Percentiles rank a stretch among this genome's conserved stretches.
Conservation (phyloP, 345 rosid species). For the Murraya koenigii region DNA sequence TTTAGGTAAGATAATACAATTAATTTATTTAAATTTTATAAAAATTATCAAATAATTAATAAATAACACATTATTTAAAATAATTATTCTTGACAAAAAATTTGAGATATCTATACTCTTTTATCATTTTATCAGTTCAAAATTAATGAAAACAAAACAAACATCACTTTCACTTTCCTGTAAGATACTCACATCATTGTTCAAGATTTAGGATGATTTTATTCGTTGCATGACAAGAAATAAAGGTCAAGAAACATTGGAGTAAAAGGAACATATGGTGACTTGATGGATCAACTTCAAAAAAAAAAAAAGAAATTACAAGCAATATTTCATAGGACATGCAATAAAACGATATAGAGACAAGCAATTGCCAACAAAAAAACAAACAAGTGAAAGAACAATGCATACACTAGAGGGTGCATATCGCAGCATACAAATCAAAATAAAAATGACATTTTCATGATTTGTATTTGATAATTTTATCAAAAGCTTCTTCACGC, state of each 20-base stretch:
- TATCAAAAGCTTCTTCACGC: too few species aligned
- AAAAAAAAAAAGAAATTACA: background rate
- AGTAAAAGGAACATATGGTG: background rate
- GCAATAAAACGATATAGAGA: constrained; percentile 5
- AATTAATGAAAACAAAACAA: background rate
- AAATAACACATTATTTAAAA: too few species aligned
- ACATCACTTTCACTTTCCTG: too few species aligned
- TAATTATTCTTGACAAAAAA: too few species aligned
- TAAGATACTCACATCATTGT: background rate
- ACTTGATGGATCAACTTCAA: constrained; percentile 13
- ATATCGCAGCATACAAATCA: background rate
- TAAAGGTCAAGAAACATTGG: constrained; percentile 17
- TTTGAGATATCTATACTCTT: too few species aligned
- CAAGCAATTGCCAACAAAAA: background rate
- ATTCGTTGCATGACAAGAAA: constrained; percentile 16
- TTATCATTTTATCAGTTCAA: background rate
- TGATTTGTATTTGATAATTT: background rate
- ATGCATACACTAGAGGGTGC: background rate
- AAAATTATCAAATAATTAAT: too few species aligned
- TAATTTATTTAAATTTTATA: too few species aligned
- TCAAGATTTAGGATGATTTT: background rate
- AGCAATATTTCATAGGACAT: background rate
- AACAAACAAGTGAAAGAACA: background rate
- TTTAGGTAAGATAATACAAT: too few species aligned
- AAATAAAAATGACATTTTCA: background rate